Evolutionary conservation across 2,329 filamentous ascomycete genomes (phyloP), one percentile per base, ranked within the genome.

Genomic region (Emergomyces africanus): DNA sequence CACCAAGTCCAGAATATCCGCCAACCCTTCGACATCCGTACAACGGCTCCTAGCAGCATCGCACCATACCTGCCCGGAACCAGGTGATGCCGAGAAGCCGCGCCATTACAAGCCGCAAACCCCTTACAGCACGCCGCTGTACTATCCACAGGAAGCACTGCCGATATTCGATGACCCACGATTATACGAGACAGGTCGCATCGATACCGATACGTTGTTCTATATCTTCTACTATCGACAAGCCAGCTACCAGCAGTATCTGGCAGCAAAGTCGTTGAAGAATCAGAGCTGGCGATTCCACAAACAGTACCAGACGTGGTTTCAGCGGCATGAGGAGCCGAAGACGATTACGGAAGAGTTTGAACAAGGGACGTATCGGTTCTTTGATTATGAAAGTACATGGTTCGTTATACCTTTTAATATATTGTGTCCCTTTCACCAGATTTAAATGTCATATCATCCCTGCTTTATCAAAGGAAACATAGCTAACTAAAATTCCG

Each of bases 301-400:
- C 77, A 99, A 99, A 79, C 94, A 97, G 74, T 99, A 99, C 71
- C 94, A 96, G 74, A 99, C 94, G 1, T 99, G 94, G 94, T 99
- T 99, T 70, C 94, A 99, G 74, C 83, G 94, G 57, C 94, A 99
- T 66, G 94, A 99, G 71, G 94, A 99, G 77, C 94, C 94, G 20
- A 99, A 99, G 79, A 91, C 86, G 67, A 99, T 99, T 69, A 97
- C 94, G 0, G 94, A 99, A 74, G 94, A 99, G 75, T 97, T 90
- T 70, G 94, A 99, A 77, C 94, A 99, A 75, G 94, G 94, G 63
- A 99, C 94, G 28, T 99, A 99, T 78, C 86, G 94, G 56, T 99
- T 99, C 79, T 99, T 99, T 74, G 94, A 99, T 75, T 99, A 99
- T 71, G 94, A 99, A 77, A 95, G 89, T 74, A 99, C 94, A 70